Evolutionary conservation across 306 rosid genomes (phyloP).

Genomic region (Canavalia gladiata): DNA sequence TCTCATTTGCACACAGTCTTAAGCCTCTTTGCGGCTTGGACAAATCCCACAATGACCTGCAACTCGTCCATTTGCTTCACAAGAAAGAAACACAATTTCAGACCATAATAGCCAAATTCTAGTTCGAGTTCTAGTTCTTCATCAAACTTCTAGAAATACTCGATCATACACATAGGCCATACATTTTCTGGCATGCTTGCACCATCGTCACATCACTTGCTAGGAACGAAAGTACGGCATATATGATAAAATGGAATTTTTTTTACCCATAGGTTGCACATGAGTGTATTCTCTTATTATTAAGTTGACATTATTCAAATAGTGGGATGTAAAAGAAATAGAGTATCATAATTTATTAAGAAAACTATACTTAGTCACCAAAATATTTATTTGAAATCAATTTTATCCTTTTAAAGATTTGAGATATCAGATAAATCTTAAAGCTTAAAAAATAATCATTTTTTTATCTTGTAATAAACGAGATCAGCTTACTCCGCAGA

Average conservation of each 20-base stretch:
- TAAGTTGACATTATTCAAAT: no score
- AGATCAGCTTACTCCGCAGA: no score
- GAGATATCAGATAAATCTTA: not conserved
- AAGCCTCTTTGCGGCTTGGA: slow-evolving; percentile 88
- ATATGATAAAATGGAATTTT: no score
- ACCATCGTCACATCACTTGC: not conserved
- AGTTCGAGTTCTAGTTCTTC: not conserved
- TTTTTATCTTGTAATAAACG: not conserved
- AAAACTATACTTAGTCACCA: not conserved
- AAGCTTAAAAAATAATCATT: not conserved
- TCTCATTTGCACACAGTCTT: slow-evolving; percentile 86
- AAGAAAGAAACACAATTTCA: not conserved
- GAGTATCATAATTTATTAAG: no score
- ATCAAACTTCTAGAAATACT: not conserved
- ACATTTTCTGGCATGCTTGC: not conserved
- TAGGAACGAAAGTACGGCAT: not conserved
- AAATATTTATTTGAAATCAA: no score
- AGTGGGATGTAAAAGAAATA: no score
- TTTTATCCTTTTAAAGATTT: not conserved
- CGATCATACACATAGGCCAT: no score
- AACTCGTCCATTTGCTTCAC: slow-evolving; percentile 95
- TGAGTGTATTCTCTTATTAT: no score
- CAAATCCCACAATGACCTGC: slow-evolving; percentile 96
- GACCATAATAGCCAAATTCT: not conserved
- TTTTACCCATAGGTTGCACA: no score